Base-by-base conservation (phyloP, 2,329 filamentous ascomycete genomes). In the Plectosphaerella sp. region DNA sequence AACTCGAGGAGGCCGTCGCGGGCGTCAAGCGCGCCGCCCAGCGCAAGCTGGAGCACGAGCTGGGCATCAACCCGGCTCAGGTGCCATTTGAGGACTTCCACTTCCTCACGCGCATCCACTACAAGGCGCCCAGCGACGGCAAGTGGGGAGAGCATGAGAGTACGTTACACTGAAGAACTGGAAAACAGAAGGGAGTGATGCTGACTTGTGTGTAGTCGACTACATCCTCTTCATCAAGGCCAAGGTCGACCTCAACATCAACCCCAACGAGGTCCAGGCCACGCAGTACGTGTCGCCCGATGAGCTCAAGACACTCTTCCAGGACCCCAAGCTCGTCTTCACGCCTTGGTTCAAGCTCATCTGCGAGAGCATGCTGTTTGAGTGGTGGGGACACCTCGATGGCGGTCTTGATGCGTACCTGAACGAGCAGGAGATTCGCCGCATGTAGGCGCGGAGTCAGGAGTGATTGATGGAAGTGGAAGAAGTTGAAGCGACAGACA, bases 341-440 rank as follows among this genome's bases (percentile, higher is more conserved):
- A 99, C 94, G 1, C 94, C 94, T 1, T 99, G 94, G 94, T 99
- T 99, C 79, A 96, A 96, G 79, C 86, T 99, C 61, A 97, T 99
- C 66, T 99, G 94, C 80, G 82, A 97, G 70, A 91, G 90, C 47
- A 92, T 97, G 89, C 82, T 99, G 42, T 99, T 96, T 64, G 88
- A 97, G 71, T 99, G 94, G 94, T 99, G 94, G 94, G 78, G 86
- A 65, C 85, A 89, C 72, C 81, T 97, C 52, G 87, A 94, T 61
- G 76, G 81, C 22, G 89, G 88, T 10, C 77, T 97, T 60, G 88
- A 95, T 55, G 87, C 89, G 73, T 96, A 93, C 73, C 80, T 84
- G 72, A 87, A 91, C 66, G 92, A 97, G 77, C 83, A 85, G 67
- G 79, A 88, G 66, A 96, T 97, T 64, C 86, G 91, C 61, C 86